Conservation (phyloP, 2,329 filamentous ascomycete species). For the Neophaeococcomyces aloes region DNA sequence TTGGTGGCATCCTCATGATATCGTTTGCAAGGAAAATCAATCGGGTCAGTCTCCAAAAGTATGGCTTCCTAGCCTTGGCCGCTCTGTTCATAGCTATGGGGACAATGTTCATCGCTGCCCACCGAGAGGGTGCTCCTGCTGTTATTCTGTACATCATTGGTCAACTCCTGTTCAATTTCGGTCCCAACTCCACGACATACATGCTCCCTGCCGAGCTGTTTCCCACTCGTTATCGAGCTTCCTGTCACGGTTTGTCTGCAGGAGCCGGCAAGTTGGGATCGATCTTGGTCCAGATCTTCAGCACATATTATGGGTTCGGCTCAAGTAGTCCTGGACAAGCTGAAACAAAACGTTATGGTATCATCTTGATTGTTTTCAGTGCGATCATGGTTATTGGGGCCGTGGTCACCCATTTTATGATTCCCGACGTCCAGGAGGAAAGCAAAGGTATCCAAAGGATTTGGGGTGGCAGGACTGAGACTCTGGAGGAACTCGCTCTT, state of each 20-base stretch:
- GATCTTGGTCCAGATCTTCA: conserved; percentile 33
- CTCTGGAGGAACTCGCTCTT: conserved; percentile 30
- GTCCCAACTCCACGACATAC: conserved; percentile 33
- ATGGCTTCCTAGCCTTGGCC: conserved; percentile 34
- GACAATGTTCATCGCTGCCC: conserved; percentile 32
- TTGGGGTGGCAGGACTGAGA: conserved; percentile 30
- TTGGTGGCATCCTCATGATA: conserved; percentile 34
- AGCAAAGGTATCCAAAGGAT: conserved; percentile 21
- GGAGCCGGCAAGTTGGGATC: conserved; percentile 45
- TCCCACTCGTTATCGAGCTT: conserved; percentile 45
- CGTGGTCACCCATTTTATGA: conserved; percentile 31
- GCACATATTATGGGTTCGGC: conserved; percentile 32
- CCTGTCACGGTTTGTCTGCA: conserved; percentile 45
- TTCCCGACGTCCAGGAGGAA: conserved; percentile 30
- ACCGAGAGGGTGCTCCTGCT: conserved; percentile 27
- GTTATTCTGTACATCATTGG: conserved; percentile 36
- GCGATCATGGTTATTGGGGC: conserved; percentile 34
- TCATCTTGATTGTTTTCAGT: conserved; percentile 32
- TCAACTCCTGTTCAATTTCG: conserved; percentile 40
- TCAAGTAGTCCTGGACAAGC: conserved; percentile 23
- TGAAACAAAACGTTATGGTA: conserved; percentile 30
- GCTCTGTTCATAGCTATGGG: conserved; percentile 35
- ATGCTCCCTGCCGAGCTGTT: conserved; percentile 48
- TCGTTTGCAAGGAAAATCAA: conserved; percentile 31
- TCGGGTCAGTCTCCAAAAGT: conserved; percentile 35